Conservation (phyloP, 257 asterid species). For the Capsicum chinense region DNA sequence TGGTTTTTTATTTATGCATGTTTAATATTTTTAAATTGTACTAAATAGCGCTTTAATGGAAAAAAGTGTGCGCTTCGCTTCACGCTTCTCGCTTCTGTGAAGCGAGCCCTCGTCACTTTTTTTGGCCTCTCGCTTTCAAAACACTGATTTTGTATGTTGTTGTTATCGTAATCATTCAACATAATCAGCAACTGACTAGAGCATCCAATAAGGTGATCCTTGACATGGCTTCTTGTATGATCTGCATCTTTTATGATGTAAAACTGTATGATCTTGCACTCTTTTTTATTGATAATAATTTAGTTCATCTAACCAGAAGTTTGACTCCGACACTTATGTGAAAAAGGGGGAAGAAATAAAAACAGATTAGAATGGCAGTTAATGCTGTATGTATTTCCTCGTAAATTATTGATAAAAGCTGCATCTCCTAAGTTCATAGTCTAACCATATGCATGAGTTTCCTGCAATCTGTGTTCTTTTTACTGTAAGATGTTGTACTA, state of each 20-base stretch:
- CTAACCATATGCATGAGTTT: neutral
- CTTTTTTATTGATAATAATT: neutral
- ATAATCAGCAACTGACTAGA: conserved; percentile 18
- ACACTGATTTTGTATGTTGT: no score
- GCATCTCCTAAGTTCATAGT: neutral
- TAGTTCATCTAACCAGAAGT: neutral
- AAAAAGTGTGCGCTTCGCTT: no score
- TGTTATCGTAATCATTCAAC: neutral
- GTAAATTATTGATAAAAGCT: neutral
- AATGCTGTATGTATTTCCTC: neutral
- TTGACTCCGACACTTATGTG: neutral
- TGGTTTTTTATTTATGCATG: no score
- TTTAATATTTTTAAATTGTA: no score
- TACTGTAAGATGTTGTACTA: neutral
- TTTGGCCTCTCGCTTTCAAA: no score
- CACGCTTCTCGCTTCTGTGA: no score
- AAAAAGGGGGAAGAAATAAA: neutral
- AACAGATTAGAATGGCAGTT: neutral
- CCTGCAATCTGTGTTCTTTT: conserved; percentile 9
- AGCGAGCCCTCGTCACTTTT: no score
- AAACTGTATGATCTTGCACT: neutral
- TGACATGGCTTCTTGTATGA: neutral
- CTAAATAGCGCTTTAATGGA: no score
- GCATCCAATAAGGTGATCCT: neutral
- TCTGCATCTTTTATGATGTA: neutral